Conservation (phyloP, 2,329 filamentous ascomycete species). For the Xylariaceae sp. region DNA sequence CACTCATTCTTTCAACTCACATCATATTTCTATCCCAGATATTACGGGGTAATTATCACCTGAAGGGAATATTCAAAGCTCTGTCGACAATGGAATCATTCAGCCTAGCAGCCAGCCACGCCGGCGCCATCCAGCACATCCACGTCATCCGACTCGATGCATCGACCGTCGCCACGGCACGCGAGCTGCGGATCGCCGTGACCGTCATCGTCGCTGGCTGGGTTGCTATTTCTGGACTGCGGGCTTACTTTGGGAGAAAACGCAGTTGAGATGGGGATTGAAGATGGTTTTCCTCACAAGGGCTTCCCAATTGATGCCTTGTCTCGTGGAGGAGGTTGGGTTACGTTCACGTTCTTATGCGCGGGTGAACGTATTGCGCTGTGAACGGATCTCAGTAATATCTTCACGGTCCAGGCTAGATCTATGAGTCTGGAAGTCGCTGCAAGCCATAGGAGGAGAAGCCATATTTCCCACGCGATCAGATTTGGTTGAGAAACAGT, state of each 20-base stretch:
- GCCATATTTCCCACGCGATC: neutral
- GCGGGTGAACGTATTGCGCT: no score
- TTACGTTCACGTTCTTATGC: neutral
- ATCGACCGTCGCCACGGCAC: slow-evolving; percentile 24
- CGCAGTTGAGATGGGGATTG: neutral
- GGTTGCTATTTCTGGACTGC: slow-evolving; percentile 32
- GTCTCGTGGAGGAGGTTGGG: neutral
- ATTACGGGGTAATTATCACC: no score
- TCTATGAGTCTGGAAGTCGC: no score
- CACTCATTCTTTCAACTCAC: no score
- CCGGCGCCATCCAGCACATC: slow-evolving; percentile 33
- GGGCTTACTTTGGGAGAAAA: slow-evolving; percentile 18
- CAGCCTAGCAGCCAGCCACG: slow-evolving; percentile 32
- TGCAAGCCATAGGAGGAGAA: no score
- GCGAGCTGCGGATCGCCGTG: slow-evolving; percentile 30
- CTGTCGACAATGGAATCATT: slow-evolving; percentile 32
- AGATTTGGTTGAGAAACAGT: neutral
- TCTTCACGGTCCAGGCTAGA: no score
- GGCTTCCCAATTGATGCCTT: neutral
- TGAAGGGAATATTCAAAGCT: no score
- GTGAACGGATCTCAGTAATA: no score
- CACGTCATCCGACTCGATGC: slow-evolving; percentile 32
- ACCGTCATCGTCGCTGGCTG: slow-evolving; percentile 31
- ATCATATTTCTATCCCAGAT: no score
- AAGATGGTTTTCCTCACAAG: neutral